Evolutionary conservation across 208 protist genomes (phyloP), one percentile per base, ranked within the genome.

Genomic region (Trypanosoma lewisi): DNA sequence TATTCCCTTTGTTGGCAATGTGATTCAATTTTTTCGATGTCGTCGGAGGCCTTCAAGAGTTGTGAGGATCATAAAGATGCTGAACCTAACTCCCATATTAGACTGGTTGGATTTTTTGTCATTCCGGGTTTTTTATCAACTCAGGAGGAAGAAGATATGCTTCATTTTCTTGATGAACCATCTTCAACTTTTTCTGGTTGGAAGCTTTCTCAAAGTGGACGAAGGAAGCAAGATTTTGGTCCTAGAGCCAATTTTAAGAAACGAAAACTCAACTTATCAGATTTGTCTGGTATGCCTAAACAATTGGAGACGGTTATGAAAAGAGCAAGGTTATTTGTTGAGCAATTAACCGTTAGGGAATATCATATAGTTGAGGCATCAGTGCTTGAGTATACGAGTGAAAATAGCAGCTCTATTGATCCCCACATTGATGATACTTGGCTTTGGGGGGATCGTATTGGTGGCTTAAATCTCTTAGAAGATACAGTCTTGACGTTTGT

Each of bases 361-460:
- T 88, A 77, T 54, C 53, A 21, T 21, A 63, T 88, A 37, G 85
- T 74, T 0, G 87, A 95, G 56, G 86, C 78, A 5, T 91, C 84
- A 12, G 87, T 67, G 25, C 62, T 96, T 9, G 87, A 96, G 56
- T 96, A 96, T 55, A 66, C 54, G 4, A 41, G 61, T 21, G 61
- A 60, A 8, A 80, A 75, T 25, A 28, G 74, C 36, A 94, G 86
- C 54, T 88, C 80, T 59, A 83, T 96, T 57, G 91, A 96, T 63
- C 86, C 88, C 14, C 91, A 96, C 37, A 69, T 96, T 30, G 91
- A 96, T 68, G 91, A 96, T 63, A 91, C 85, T 4, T 96, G 91
- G 88, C 55, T 94, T n/a, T 96, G 91, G 88, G 91, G 91, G 23
- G 68, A 88, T 44, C 73, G 91, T 28, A 85, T 96, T 61, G 82